phyloP scores from a whole-genome alignment of 2,329 filamentous ascomycete genomes.

The Fusarium staphyleae region DNA sequence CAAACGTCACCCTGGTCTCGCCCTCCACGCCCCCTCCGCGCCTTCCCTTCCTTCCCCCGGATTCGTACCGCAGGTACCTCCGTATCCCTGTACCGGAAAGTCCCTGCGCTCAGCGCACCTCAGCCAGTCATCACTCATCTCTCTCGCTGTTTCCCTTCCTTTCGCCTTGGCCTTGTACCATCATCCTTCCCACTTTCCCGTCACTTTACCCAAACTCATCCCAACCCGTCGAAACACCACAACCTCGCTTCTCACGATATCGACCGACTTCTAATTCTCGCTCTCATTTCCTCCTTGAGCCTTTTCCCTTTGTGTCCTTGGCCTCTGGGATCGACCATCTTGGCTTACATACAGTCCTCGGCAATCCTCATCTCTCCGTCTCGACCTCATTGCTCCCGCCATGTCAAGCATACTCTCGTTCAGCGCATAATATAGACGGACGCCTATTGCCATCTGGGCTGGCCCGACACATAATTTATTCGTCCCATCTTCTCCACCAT shows the following conservation, averaged over 20 bases:
- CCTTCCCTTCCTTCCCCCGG: slow-evolving; percentile 34
- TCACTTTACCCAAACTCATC: slow-evolving; percentile 33
- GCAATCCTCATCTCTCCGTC: slow-evolving; percentile 26
- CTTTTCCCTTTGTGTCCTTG: background rate
- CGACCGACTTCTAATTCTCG: slow-evolving; percentile 15
- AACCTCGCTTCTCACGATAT: slow-evolving; percentile 35
- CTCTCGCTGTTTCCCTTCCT: slow-evolving; percentile 29
- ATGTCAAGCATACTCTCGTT: slow-evolving; percentile 43
- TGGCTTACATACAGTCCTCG: slow-evolving; percentile 10
- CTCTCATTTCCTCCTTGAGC: background rate
- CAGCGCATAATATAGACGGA: slow-evolving; percentile 47
- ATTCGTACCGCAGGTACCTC: slow-evolving; percentile 34
- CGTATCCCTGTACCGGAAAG: slow-evolving; percentile 36
- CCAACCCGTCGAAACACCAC: slow-evolving; percentile 39
- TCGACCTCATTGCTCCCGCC: slow-evolving; percentile 29
- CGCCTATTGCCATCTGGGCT: slow-evolving; percentile 40
- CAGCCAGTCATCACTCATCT: slow-evolving; percentile 34
- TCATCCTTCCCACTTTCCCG: slow-evolving; percentile 38
- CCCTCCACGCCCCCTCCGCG: slow-evolving; percentile 28
- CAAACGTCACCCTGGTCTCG: slow-evolving; percentile 3
- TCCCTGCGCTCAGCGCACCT: slow-evolving; percentile 6
- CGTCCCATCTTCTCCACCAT: slow-evolving; percentile 19
- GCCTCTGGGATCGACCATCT: slow-evolving; percentile 6
- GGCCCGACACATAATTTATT: slow-evolving; percentile 38
- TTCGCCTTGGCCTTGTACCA: slow-evolving; percentile 34